A percentile compares a stretch with the other conserved stretches of the same genome.
These are phyloP conservation scores for Oxalis stricta DNA, from an alignment of 441 rosid species.

Conservation along the genomic window DNA sequence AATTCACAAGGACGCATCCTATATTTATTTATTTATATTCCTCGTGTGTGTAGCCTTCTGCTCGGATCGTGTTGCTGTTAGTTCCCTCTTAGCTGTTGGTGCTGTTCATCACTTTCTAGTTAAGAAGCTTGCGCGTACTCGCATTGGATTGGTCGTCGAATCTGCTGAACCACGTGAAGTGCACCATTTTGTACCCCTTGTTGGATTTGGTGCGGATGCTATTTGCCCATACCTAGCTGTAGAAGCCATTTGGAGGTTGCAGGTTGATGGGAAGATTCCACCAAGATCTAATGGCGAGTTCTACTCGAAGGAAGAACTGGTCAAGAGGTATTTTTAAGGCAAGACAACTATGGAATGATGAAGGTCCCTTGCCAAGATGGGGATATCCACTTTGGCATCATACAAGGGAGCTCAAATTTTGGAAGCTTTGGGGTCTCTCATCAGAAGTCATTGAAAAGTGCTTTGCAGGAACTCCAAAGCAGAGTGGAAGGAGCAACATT, in stretches of 20 bases:
- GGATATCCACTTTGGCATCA: constrained; percentile 96
- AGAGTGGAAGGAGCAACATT: constrained; percentile 99
- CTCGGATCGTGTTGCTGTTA: constrained; percentile 70
- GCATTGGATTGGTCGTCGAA: constrained; percentile 76
- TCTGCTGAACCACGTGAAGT: constrained; percentile 99
- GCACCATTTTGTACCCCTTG: constrained; percentile 96
- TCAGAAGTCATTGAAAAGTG: constrained; percentile 93
- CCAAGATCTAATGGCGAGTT: constrained; percentile 79
- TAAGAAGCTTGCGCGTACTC: constrained; percentile 83
- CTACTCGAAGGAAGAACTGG: constrained; percentile 75
- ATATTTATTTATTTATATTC: constrained; percentile 1
- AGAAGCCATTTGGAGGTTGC: constrained; percentile 84
- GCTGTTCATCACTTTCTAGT: constrained; percentile 97
- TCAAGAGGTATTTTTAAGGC: constrained; percentile 95
- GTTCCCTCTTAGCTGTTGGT: constrained; percentile 98
- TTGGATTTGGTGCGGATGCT: constrained; percentile 98
- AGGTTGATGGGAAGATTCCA: constrained; percentile 96
- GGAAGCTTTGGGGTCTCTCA: constrained; percentile 97
- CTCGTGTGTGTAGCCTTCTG: constrained; percentile 52
- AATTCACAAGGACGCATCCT: neutral
- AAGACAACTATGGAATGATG: constrained; percentile 99
- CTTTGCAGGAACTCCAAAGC: constrained; percentile 98
- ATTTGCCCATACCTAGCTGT: constrained; percentile 90
- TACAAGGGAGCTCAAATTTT: constrained; percentile 99
- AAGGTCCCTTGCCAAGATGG: constrained; percentile 99